Base-by-base conservation (phyloP, 1,284 basidiomycete species). In the Boletus hoseneyae region DNA sequence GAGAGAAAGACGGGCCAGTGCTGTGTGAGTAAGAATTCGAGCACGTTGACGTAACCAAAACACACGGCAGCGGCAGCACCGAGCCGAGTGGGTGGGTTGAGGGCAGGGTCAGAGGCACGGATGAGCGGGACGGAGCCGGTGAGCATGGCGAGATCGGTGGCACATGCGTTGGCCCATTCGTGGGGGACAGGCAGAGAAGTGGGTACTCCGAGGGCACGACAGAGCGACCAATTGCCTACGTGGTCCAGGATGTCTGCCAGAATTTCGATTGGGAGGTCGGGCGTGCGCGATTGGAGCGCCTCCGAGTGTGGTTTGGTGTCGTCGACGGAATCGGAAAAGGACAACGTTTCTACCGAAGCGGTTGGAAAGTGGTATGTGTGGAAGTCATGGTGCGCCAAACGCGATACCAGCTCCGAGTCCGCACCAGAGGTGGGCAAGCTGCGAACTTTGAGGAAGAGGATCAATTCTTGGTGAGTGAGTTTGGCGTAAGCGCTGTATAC, bases 201-300 rank as follows among this genome's bases (percentile, higher is more conserved):
- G 15, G 83, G 85, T 1, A 90, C 69, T 23, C 83, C 82, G 27
- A 92, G 79, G 10, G 90, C 84, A 52, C 81, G 83, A 18, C 83
- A 76, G 15, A 93, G 79, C 59, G 90, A 87, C 86, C 89, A 93
- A 63, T 90, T 85, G 12, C 82, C 85, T 10, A 90, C 67, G 57
- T 82, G 78, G 55, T 90, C 85, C 66, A 91, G 70, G 54, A 91
- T 89, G 46, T 85, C 79, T 8, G 84, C 82, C 30, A 91, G 70
- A 37, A 91, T 76, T 64, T 92, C 89, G 42, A 84, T 74, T 1
- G 88, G 88, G 12, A 91, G 74, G 62, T 83, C 80, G 21, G 78
- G 77, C 2, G 75, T 72, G 57, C 60, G 58, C n/a, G 55, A 48
- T 36, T 47, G 60, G 61, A 23, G 39, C 47, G 55, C 50, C 54